Base-by-base conservation (phyloP, 106 monocot species). In the Cymbidium sinense region DNA sequence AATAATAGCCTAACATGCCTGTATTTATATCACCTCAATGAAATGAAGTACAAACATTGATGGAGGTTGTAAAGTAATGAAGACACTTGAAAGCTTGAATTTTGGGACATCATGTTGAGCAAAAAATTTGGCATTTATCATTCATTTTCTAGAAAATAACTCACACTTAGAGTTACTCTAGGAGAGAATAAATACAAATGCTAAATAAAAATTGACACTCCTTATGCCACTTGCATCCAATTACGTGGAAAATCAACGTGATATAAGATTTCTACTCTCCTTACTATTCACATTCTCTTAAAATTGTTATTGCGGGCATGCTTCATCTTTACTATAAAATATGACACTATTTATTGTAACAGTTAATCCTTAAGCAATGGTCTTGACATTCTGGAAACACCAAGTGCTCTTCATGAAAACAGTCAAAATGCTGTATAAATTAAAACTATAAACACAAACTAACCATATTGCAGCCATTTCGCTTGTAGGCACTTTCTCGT, bases 391-490 rank as follows among this genome's bases (percentile, higher is more conserved):
- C 2, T 74, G 44, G 2, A 74, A 43, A 71, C 7, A 71, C 19
- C 36, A 36, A 44, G 1, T 7, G 0, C 20, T 37, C 44, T 25
- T 4, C 19, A 27, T 0, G 12, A 43, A 35, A 43, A 47, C 10
- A 74, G 15, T 35, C 27, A 23, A 58, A 33, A 33, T 67, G 67
- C 1, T 3, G 12, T 58, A 74, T 44, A 28, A 7, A 28, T n/a
- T 10, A 73, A 11, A 64, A 64, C 8, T 33, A 67, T 67, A 41
- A 74, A 47, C 44, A 74, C 27, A 19, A 13, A 74, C 88, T 89
- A 72, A 96, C 96, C 96, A 96, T 61, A 81, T 28, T 35, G 89
- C 79, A 67, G 93, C 96, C 93, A 96, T 96, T 39, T 96, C 96
- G 64, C 96, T 96, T 37, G 54, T 77, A n/a, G 93, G 96, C 12